Base-by-base conservation (phyloP, 768 basidiomycete genomes). In the Calocybe cyanea region DNA sequence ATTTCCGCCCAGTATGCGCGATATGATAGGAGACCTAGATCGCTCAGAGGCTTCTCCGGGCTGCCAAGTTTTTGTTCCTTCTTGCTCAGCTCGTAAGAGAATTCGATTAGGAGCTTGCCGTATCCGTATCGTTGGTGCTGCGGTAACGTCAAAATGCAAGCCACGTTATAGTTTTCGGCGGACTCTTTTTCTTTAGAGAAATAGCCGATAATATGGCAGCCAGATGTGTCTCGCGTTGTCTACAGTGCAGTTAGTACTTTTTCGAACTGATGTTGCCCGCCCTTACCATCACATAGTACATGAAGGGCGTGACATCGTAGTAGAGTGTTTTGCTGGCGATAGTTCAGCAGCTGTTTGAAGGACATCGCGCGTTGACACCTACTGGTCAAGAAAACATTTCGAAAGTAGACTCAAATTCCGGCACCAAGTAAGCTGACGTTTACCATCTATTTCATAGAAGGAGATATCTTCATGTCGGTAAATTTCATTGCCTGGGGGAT, bases 131-230 rank as follows among this genome's bases (percentile, higher is more conserved):
- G 86, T 64, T 99, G 96, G 62, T 98, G 91, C 62, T 99, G 96
- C 4, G 96, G 96, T 33, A 99, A 77, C n/a, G 96, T 93, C 48
- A 98, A 71, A 66, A 99, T 97, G 75, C 96, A 99, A 0, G 96
- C 96, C 44, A 99, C 90, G 65, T 99, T 99, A 75, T 98, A 99
- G 58, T 84, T 91, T 57, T 99, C 96, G 20, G 96, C 87, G 2
- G 83, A 94, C 65, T 99, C 96, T 63, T 99, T 99, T 71, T 99
- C 96, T 62, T 98, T 98, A 21, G 93, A 97, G 67, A 99, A 99
- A 69, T 97, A 99, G 19, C 95, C 95, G 53, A 99, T 87, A 54
- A 96, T 68, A 63, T 99, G 96, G 64, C 90, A 92, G 24, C 96
- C 96, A 17, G 76, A 69, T 10, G 88, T 83, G 68, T 99, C 96